Percentiles rank a stretch among this genome's conserved stretches.
phyloP scores from a whole-genome alignment of 345 rosid genomes.

The Noccaea bulbosa region DNA sequence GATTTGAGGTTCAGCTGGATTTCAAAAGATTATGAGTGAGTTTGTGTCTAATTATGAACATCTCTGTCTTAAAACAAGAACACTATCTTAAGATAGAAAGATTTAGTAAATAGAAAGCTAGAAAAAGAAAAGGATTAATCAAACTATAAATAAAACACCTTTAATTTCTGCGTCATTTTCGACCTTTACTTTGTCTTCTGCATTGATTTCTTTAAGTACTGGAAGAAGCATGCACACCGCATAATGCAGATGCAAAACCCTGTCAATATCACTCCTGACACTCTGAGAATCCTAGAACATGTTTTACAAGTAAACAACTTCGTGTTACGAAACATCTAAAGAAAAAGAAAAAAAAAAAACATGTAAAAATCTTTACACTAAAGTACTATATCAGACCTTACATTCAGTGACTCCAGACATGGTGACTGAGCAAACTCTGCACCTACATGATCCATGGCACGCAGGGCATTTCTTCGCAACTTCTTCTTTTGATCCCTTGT shows the following conservation, averaged over 20 bases:
- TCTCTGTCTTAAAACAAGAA: constrained; percentile 7
- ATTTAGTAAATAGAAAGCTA: background rate
- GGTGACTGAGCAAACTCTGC: constrained; percentile 68
- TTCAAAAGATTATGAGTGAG: constrained; percentile 33
- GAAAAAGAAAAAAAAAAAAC: constrained; percentile 27
- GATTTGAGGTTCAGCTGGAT: constrained; percentile 54
- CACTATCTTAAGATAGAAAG: constrained; percentile 8
- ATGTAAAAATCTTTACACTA: constrained; percentile 10
- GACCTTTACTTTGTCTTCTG: constrained; percentile 61
- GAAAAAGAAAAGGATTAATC: background rate
- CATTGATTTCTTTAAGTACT: constrained; percentile 70
- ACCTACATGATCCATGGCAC: constrained; percentile 79
- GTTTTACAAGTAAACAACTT: constrained; percentile 10
- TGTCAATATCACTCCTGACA: constrained; percentile 61
- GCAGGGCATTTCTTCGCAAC: constrained; percentile 83
- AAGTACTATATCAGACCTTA: constrained; percentile 67
- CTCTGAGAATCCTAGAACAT: constrained; percentile 63
- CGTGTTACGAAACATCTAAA: constrained; percentile 6
- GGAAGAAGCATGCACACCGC: constrained; percentile 95
- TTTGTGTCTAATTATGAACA: constrained; percentile 7
- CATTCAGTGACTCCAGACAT: constrained; percentile 61
- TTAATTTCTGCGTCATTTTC: constrained; percentile 67
- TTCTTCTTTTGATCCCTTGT: constrained; percentile 59
- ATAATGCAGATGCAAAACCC: constrained; percentile 77
- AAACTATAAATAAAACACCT: constrained; percentile 48